Evolutionary conservation across 2,329 filamentous ascomycete species (phyloP).

Genomic region (Hypoxylon sp.): DNA sequence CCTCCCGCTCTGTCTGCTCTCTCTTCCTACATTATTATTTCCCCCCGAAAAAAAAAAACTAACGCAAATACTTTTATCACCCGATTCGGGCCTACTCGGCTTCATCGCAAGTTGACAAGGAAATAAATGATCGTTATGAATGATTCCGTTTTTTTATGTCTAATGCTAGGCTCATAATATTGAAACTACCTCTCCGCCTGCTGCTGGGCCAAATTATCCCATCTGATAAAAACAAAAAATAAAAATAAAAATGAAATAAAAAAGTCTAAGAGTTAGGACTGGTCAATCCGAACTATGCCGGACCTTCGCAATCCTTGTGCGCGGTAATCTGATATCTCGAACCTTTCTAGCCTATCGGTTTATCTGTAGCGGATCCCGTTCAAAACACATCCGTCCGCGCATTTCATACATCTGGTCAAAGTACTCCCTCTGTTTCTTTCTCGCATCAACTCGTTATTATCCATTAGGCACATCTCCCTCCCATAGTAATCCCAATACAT

Average conservation of each 20-base stretch:
- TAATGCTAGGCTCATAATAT: slow-evolving; percentile 10
- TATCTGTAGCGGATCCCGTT: slow-evolving; percentile 49
- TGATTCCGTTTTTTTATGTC: slow-evolving; percentile 4
- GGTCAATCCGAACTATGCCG: slow-evolving; percentile 40
- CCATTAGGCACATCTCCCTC: slow-evolving; percentile 32
- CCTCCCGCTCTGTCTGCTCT: slow-evolving; percentile 7
- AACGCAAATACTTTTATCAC: slow-evolving; percentile 32
- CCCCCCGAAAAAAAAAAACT: neutral
- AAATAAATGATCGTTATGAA: slow-evolving; percentile 12
- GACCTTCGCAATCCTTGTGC: slow-evolving; percentile 39
- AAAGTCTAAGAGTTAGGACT: slow-evolving; percentile 24
- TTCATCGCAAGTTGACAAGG: slow-evolving; percentile 18
- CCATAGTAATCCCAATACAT: slow-evolving; percentile 33
- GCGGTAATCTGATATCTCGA: slow-evolving; percentile 48
- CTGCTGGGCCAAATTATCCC: slow-evolving; percentile 1
- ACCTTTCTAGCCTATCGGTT: slow-evolving; percentile 51
- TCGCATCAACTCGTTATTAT: slow-evolving; percentile 36
- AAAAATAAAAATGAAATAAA: slow-evolving; percentile 19
- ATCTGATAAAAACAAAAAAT: slow-evolving; percentile 26
- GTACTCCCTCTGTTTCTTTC: slow-evolving; percentile 32
- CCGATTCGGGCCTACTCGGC: slow-evolving; percentile 44
- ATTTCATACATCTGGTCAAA: slow-evolving; percentile 37
- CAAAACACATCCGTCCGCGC: slow-evolving; percentile 38
- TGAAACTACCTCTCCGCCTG: slow-evolving; percentile 1
- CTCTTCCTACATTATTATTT: slow-evolving; percentile 25